Conservation (phyloP, 805 yeast species). For the Ogataea philodendri region DNA sequence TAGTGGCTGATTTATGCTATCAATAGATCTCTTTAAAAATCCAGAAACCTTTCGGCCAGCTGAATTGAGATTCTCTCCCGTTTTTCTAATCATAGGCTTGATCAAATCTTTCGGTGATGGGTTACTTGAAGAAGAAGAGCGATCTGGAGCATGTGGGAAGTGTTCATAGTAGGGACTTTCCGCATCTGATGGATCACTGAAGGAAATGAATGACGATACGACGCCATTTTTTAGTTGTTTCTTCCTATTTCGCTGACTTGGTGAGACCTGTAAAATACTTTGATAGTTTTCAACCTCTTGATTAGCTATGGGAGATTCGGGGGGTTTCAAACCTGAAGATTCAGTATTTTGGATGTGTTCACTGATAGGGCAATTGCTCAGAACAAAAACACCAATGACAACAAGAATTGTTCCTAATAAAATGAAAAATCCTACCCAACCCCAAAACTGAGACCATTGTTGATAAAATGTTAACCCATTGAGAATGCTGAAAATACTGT, state of each 20-base stretch:
- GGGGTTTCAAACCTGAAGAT: conserved; percentile 9
- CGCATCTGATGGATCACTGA: conserved; percentile 24
- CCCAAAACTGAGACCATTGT: conserved; percentile 44
- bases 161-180: conserved; percentile 27
- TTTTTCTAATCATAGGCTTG: conserved; percentile 25
- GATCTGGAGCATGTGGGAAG: too few relatives aligned
- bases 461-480: conserved; percentile 62
- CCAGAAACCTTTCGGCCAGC: conserved; percentile 31
- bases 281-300: conserved; percentile 10
- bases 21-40: conserved; percentile 27
- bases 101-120: conserved; percentile 20
- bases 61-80: conserved; percentile 26
- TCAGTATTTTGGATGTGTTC: conserved; percentile 1
- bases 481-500: conserved; percentile 65
- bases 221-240: conserved; percentile 13
- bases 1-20: conserved; percentile 16
- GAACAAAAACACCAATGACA: conserved; percentile 63
- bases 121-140: too few relatives aligned
- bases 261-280: too few relatives aligned
- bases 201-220: conserved; percentile 21
- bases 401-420: conserved; percentile 48
- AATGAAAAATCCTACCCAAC: conserved; percentile 38
- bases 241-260: too few relatives aligned
- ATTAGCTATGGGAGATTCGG: conserved; percentile 12
- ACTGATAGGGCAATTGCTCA: conserved; percentile 51